Base-by-base conservation (phyloP, 108 stramenopile species). In the Skeletonema menzelii region DNA sequence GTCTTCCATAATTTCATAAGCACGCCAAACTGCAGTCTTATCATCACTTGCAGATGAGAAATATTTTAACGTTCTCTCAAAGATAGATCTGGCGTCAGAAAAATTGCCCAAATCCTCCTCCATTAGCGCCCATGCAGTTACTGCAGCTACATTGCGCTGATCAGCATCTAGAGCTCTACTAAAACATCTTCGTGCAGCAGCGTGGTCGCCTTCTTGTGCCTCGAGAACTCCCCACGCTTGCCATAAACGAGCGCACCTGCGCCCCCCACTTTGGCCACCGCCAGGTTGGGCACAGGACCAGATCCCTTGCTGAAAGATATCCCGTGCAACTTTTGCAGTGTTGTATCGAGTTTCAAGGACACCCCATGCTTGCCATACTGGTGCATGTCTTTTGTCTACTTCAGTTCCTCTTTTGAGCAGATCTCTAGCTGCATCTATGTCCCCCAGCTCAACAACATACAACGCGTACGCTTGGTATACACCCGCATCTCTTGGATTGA, bases 211-310 rank as follows among this genome's bases (percentile, higher is more conserved):
- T 62, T 92, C 90, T 34, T 70, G 62, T 0, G 89, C 84, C 69
- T 95, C 94, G 58, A 95, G 75, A n/a, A 91, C 82, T 46, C 94
- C 94, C 94, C 94, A 95, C 17, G 91, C 94, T 72, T 95, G 94
- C 94, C 94, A 95, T 8, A 95, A 73, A 35, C 90, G 84, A 10
- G 94, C 94, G 61, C 94, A 95, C 31, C 68, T 57, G 35, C 92
- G 80, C 56, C 94, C 94, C 22, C 94, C 94, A 42, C 91, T 93
- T 53, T 93, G 90, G 24, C 89, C 88, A 27, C 94, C 94, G 0
- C 84, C 75, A 22, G 91, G 63, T 44, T 88, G 90, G 17, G 94
- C 90, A 66, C 94, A 95, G 2, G 89, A 76, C 94, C 94, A 95
- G 44, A 95, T 95, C 11, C 94, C 94, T 67, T 95, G 87, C 75